These are phyloP conservation scores for Zasmidium citrigriseum DNA, from an alignment of 2,329 filamentous ascomycete species.

Conservation along the genomic window DNA sequence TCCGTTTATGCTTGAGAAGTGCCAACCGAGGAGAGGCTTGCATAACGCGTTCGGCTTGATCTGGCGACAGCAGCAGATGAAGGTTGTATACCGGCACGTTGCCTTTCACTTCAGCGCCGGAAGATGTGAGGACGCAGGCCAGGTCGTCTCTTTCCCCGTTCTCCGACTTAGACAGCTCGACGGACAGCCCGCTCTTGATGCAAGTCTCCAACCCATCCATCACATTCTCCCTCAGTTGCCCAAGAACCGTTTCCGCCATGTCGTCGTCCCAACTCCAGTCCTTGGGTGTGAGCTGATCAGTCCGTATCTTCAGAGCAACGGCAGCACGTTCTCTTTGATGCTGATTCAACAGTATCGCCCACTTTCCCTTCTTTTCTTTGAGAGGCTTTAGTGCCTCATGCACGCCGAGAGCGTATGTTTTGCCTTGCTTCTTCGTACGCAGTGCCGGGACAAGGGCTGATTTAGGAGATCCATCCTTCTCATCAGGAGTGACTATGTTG, in stretches of 20 bases:
- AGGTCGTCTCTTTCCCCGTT: not conserved
- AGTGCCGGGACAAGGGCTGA: slow-evolving; percentile 1
- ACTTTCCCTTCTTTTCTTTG: slow-evolving; percentile 2
- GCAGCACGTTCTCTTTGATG: not conserved
- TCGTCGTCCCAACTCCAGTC: not conserved
- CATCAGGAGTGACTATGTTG: not conserved
- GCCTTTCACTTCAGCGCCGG: not conserved
- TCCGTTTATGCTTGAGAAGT: not conserved
- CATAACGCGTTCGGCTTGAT: not conserved
- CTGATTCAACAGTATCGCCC: not conserved
- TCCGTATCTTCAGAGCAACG: not conserved
- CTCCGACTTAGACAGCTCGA: not conserved
- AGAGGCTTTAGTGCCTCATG: not conserved
- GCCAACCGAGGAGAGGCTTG: not conserved
- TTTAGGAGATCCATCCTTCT: not conserved
- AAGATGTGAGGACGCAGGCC: not conserved
- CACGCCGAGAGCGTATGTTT: not conserved
- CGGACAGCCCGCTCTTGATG: not conserved
- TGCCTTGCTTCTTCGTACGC: not conserved
- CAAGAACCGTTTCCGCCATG: not conserved
- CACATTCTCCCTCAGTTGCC: not conserved
- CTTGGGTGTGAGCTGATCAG: not conserved
- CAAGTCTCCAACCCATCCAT: not conserved
- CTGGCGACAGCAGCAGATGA: not conserved
- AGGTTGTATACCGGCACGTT: not conserved